phyloP scores from a whole-genome alignment of 2,329 filamentous ascomycete genomes.

The Colletotrichum godetiae region DNA sequence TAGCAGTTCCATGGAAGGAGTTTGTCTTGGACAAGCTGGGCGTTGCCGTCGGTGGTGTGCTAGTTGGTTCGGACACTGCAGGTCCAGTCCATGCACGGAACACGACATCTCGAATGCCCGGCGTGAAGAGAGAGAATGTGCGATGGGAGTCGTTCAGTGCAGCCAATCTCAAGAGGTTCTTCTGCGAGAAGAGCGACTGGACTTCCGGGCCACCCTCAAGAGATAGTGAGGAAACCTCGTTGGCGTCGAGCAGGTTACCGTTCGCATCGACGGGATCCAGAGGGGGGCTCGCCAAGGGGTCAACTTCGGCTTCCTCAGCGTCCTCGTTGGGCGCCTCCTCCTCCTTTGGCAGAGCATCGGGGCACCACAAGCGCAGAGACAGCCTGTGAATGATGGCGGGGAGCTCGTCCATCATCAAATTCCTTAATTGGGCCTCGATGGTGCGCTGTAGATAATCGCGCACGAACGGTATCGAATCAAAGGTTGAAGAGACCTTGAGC shows the following conservation, averaged over 20 bases:
- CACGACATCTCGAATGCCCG: constrained; percentile 88
- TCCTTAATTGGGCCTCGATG: constrained; percentile 92
- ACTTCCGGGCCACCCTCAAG: constrained; percentile 84
- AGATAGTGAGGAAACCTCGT: constrained; percentile 80
- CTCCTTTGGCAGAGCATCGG: constrained; percentile 81
- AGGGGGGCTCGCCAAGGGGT: constrained; percentile 85
- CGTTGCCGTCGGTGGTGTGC: constrained; percentile 58
- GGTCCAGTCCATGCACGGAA: constrained; percentile 92
- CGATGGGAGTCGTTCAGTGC: constrained; percentile 88
- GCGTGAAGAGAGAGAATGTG: constrained; percentile 91
- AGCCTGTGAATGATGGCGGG: constrained; percentile 96
- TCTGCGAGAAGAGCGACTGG: constrained; percentile 93
- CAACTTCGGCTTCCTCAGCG: constrained; percentile 71
- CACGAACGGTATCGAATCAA: constrained; percentile 98
- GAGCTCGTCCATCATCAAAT: constrained; percentile 97
- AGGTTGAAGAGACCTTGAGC: constrained; percentile 97
- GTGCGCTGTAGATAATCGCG: constrained; percentile 96
- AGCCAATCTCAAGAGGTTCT: constrained; percentile 87
- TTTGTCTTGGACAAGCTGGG: constrained; percentile 71
- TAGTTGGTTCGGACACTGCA: constrained; percentile 69
- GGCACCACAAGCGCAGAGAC: constrained; percentile 89
- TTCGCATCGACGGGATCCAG: constrained; percentile 84
- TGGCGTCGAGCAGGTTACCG: constrained; percentile 80
- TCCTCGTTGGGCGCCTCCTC: constrained; percentile 63
- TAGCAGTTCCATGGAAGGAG: constrained; percentile 69